phyloP scores from a whole-genome alignment of 306 rosid species.

The Prunus armeniaca region DNA sequence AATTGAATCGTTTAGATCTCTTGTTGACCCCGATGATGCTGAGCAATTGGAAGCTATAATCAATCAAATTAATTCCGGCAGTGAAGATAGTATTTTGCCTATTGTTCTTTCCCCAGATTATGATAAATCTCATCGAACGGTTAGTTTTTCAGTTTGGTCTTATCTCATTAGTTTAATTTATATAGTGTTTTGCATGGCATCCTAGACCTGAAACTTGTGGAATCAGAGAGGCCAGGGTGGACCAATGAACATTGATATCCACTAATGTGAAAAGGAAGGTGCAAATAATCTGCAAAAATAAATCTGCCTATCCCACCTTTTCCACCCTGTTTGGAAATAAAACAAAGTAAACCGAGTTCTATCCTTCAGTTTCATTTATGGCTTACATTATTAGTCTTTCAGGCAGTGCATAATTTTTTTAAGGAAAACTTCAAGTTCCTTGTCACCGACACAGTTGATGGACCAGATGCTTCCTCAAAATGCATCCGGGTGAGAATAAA shows the following conservation, averaged over 20 bases:
- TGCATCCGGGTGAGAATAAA: constrained; percentile 85
- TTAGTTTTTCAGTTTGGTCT: constrained; percentile 35
- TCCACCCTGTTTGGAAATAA: not conserved
- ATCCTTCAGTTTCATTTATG: not conserved
- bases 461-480: constrained; percentile 85
- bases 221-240: constrained; percentile 6
- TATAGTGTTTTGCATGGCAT: not conserved
- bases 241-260: not conserved
- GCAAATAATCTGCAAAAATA: not conserved
- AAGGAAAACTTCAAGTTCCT: constrained; percentile 86
- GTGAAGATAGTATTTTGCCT: constrained; percentile 47
- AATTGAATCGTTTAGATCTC: constrained; percentile 66
- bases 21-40: constrained; percentile 65
- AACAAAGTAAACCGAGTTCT: not conserved
- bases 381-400: constrained; percentile 31
- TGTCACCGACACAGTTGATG: constrained; percentile 80
- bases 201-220: not conserved
- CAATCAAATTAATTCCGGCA: constrained; percentile 53
- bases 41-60: constrained; percentile 54
- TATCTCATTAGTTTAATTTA: not conserved
- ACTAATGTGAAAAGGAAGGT: not conserved
- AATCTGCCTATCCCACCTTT: not conserved
- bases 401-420: constrained; percentile 85
- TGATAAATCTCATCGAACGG: constrained; percentile 84
- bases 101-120: constrained; percentile 70